Percentiles rank a stretch among this genome's conserved stretches.
phyloP scores from a whole-genome alignment of 768 basidiomycete genomes.

The Serendipita sp. region DNA sequence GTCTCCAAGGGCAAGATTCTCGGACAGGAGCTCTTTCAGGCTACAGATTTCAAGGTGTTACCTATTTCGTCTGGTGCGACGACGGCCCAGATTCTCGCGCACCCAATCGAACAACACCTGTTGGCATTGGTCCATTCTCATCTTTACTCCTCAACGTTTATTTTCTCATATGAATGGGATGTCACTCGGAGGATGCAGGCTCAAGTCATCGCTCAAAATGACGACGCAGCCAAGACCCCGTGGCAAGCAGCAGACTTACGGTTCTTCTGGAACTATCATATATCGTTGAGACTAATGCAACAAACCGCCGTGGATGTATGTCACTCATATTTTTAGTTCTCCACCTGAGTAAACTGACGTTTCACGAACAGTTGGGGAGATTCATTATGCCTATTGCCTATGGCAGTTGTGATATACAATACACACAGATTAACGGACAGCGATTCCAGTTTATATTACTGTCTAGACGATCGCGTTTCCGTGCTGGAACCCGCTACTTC shows the following conservation, averaged over 20 bases:
- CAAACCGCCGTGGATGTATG: background rate
- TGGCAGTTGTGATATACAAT: conserved; percentile 81
- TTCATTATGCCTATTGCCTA: conserved; percentile 90
- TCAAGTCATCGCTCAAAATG: conserved; percentile 48
- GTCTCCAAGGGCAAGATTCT: conserved; percentile 63
- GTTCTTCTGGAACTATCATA: conserved; percentile 80
- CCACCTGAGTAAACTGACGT: conserved; percentile 8
- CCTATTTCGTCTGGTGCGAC: conserved; percentile 64
- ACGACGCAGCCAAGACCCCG: conserved; percentile 38
- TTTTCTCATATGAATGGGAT: conserved; percentile 86
- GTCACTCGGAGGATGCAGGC: conserved; percentile 75
- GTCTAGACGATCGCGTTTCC: conserved; percentile 82
- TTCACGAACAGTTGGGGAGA: conserved; percentile 45
- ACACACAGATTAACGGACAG: conserved; percentile 56
- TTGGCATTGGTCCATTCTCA: conserved; percentile 78
- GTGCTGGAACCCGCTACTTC: conserved; percentile 96
- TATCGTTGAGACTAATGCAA: conserved; percentile 1
- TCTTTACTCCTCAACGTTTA: conserved; percentile 59
- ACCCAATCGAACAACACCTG: conserved; percentile 78
- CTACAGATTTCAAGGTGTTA: conserved; percentile 81
- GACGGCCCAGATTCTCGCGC: conserved; percentile 43
- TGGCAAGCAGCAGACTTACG: conserved; percentile 87
- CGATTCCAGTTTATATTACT: conserved; percentile 75
- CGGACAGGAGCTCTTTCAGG: conserved; percentile 75
- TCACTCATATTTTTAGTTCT: background rate